Conservation (phyloP, 306 rosid species). For the Rosa lucieae region DNA sequence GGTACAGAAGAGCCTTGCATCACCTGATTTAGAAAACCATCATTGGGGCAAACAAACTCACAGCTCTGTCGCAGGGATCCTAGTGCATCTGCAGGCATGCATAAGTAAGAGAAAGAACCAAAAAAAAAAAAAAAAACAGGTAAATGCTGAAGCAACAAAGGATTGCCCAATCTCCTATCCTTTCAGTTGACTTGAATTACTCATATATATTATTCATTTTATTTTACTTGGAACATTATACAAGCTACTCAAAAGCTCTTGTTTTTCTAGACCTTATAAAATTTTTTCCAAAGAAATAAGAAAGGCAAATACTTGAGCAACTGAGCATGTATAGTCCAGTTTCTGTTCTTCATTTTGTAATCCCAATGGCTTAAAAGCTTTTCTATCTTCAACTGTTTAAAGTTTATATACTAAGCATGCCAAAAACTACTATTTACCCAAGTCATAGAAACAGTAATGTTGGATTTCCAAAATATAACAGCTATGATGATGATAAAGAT, state of each 20-base stretch:
- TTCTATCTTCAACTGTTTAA: not conserved
- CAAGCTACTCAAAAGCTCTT: not conserved
- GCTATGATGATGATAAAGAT: constrained; percentile 32
- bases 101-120: not conserved
- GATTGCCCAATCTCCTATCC: not conserved
- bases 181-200: not conserved
- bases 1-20: constrained; percentile 21
- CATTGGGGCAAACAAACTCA: constrained; percentile 90
- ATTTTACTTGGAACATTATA: not conserved
- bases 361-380: not conserved
- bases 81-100: constrained; percentile 69
- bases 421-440: not conserved
- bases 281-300: not conserved
- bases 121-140: not conserved
- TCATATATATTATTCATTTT: not conserved
- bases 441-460: not conserved
- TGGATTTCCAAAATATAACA: not conserved
- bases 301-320: not conserved
- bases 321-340: not conserved
- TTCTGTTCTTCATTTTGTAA: not conserved
- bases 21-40: constrained; percentile 94
- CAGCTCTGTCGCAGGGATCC: constrained; percentile 72
- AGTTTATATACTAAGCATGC: not conserved
- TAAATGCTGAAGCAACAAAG: constrained; percentile 5
- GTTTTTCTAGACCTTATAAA: not conserved